These are phyloP conservation scores for Cryphonectria nitschkei DNA, from an alignment of 2,329 filamentous ascomycete genomes.

Conservation along the genomic window DNA sequence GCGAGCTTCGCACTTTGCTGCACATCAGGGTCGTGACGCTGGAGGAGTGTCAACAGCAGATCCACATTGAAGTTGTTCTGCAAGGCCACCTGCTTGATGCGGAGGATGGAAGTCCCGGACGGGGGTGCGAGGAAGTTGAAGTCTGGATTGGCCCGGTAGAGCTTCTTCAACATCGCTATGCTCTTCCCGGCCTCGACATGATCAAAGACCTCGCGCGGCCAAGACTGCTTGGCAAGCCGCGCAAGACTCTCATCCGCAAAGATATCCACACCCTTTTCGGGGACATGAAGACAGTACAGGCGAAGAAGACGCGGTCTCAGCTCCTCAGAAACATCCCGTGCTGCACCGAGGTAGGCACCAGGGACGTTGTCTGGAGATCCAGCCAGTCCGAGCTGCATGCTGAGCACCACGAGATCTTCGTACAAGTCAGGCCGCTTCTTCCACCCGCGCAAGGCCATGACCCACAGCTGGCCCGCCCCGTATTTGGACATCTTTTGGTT, in stretches of 20 bases:
- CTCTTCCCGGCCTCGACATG: constrained; percentile 3
- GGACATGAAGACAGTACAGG: constrained; percentile 19
- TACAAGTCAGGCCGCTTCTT: constrained; percentile 10
- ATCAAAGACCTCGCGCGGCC: constrained; percentile 9
- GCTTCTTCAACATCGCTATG: constrained; percentile 16
- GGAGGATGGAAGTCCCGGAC: neutral
- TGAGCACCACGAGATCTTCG: constrained; percentile 13
- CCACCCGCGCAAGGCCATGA: constrained; percentile 10
- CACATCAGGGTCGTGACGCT: neutral
- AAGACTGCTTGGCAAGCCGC: constrained; percentile 5
- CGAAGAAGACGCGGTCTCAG: constrained; percentile 10
- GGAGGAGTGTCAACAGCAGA: constrained; percentile 16
- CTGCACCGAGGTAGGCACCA: neutral
- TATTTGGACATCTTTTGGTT: neutral
- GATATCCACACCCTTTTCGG: constrained; percentile 4
- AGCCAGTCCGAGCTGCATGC: constrained; percentile 11
- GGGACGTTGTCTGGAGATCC: neutral
- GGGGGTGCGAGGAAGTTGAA: constrained; percentile 15
- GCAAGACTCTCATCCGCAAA: constrained; percentile 7
- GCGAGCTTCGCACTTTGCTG: neutral
- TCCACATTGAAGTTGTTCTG: constrained; percentile 24
- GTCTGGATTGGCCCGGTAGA: constrained; percentile 8
- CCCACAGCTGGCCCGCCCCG: constrained; percentile 4
- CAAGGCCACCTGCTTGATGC: neutral
- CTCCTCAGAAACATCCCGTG: neutral